Evolutionary conservation across 352 stramenopile species (phyloP).

Genomic region (Pythium sp.): DNA sequence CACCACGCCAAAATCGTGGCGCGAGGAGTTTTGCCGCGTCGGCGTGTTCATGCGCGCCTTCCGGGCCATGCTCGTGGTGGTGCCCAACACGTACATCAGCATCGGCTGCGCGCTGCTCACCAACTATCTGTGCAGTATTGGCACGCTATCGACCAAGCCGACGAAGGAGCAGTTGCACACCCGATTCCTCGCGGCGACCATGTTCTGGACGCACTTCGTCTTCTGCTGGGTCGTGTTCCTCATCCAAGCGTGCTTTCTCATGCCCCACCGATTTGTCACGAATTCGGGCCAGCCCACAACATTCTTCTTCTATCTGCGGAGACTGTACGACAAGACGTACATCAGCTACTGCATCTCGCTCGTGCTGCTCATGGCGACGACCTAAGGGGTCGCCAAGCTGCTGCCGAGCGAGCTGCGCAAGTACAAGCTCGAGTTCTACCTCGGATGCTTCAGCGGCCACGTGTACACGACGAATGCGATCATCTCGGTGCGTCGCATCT

Average conservation of each 20-base stretch:
- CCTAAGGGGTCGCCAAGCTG: not conserved
- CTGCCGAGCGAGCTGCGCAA: not conserved
- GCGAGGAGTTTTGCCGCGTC: conserved; percentile 1
- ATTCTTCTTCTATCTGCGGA: conserved; percentile 2
- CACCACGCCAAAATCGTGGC: not conserved
- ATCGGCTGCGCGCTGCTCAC: not conserved
- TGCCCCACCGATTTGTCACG: not conserved
- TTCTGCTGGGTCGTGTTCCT: not conserved
- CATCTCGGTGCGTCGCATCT: conserved; percentile 4
- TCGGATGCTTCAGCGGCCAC: not conserved
- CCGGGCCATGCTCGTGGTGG: not conserved
- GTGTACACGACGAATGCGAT: not conserved
- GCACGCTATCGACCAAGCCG: not conserved
- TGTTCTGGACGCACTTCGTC: conserved; percentile 1
- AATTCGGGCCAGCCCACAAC: not conserved
- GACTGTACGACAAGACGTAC: conserved; percentile 2
- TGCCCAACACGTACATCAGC: not conserved
- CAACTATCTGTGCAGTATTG: not conserved
- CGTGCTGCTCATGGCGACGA: not conserved
- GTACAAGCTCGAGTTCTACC: conserved; percentile 10
- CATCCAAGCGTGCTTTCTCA: conserved; percentile 6
- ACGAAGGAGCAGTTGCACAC: conserved; percentile 1
- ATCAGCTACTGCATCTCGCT: not conserved
- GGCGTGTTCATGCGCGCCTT: conserved; percentile 6
- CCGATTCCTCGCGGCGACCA: not conserved